Evolutionary conservation across 2,329 filamentous ascomycete genomes (phyloP), one percentile per base, ranked within the genome.

Genomic region (Arthrobotrys pseudoclavata): DNA sequence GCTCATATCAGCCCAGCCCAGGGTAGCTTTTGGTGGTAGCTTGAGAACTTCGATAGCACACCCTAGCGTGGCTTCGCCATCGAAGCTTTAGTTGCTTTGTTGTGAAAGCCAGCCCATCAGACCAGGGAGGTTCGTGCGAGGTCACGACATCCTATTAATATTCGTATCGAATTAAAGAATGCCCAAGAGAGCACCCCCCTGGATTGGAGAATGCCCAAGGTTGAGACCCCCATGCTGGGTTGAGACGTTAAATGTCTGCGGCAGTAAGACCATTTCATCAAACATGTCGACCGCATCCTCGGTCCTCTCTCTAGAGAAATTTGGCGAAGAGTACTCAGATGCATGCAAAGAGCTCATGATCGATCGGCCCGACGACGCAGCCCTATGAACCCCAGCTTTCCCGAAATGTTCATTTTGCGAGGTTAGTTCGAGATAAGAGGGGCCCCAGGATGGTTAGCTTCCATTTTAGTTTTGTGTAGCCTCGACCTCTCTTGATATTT

Each of bases 371-470:
- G 66, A 50, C 50, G 47, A 70, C 67, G 72, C 72, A 76, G 72
- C 72, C 72, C 72, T 76, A 76, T 55, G 72, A 76, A 76, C 72
- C 72, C 72, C 66, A 68, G 60, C 26, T 47, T 76, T 69, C 60
- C 53, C 45, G 13, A 55, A 40, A 40, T 15, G 57, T 45, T 18
- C 24, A 40, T 64, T 29, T 47, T 66, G 42, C 57, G 20, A 62
- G 37, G 20, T 34, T 63, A 63, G 47, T 37, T 60, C 40, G 22
- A 37, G 50, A 64, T 62, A 75, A 75, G 47, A 53, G 20, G 22
- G 7, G 4, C 40, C 22, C 34, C 7, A 52, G 52, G 29, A 37
- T 37, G 34, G 26, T 29, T 61, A 29, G 52, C 29, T 31, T 48
- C 40, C 20, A 37, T 12, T 34, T 53, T 53, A 69, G 42, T 37